These are phyloP conservation scores for Pseudogymnoascus sp. DNA, from an alignment of 2,329 filamentous ascomycete genomes.

Conservation along the genomic window DNA sequence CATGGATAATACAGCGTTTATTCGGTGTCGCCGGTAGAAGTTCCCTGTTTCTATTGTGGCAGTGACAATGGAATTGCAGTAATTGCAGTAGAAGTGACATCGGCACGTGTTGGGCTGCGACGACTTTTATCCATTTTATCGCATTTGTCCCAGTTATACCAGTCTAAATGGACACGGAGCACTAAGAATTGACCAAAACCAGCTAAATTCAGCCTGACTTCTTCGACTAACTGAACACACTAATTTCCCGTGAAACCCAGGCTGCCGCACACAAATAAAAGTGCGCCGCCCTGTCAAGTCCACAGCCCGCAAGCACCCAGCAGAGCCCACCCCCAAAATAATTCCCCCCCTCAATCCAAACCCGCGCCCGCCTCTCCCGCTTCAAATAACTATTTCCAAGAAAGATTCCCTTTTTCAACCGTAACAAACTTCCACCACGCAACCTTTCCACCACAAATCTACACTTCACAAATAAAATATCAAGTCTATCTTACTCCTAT, in stretches of 20 bases:
- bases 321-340: not conserved
- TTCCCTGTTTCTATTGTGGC: not conserved
- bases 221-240: not conserved
- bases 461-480: not conserved
- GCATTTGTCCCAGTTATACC: not conserved
- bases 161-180: not conserved
- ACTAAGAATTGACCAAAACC: not conserved
- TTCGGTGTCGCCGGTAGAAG: not conserved
- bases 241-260: slow-evolving; percentile 2
- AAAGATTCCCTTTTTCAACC: not conserved
- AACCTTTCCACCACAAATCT: not conserved
- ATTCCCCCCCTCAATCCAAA: not conserved
- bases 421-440: not conserved
- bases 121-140: not conserved
- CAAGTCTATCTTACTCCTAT: not conserved
- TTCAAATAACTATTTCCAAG: not conserved
- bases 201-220: not conserved
- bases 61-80: not conserved
- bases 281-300: not conserved
- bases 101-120: not conserved
- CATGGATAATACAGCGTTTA: not conserved
- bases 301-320: not conserved
- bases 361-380: not conserved
- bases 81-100: not conserved
- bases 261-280: not conserved